A percentile compares a stretch with the other conserved stretches of the same genome.
phyloP scores from a whole-genome alignment of 805 yeast genomes.

The Teunomyces stri region DNA sequence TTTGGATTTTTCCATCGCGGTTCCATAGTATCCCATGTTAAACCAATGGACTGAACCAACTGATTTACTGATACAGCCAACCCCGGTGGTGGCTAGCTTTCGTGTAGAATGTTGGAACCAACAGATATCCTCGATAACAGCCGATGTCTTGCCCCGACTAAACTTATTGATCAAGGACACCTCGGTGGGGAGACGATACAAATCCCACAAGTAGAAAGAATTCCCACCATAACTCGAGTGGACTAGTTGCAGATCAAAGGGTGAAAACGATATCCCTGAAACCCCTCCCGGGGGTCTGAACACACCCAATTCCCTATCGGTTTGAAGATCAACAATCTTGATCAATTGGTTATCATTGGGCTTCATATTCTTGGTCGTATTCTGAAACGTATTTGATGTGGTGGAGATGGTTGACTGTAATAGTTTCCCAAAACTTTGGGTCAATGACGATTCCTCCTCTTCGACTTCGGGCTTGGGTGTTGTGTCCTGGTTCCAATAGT shows the following conservation, averaged over 20 bases:
- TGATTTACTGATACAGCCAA: slow-evolving; percentile 51
- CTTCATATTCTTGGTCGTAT: slow-evolving; percentile 16
- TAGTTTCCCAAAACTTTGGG: slow-evolving; percentile 31
- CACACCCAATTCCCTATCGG: slow-evolving; percentile 34
- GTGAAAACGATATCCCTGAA: slow-evolving; percentile 58
- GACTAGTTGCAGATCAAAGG: slow-evolving; percentile 56
- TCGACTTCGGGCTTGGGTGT: slow-evolving; percentile 6
- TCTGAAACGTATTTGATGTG: slow-evolving; percentile 24
- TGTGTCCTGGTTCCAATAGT: slow-evolving; percentile 27
- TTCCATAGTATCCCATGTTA: slow-evolving; percentile 38
- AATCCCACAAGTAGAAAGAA: slow-evolving; percentile 62
- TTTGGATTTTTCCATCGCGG: slow-evolving; percentile 20
- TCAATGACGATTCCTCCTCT: slow-evolving; percentile 19
- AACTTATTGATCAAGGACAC: slow-evolving; percentile 57
- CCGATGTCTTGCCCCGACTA: slow-evolving; percentile 60
- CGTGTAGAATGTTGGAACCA: slow-evolving; percentile 41
- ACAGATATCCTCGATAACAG: slow-evolving; percentile 46
- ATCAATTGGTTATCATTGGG: slow-evolving; percentile 38
- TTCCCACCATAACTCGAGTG: slow-evolving; percentile 61
- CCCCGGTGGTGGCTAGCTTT: slow-evolving; percentile 30
- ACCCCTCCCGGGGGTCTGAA: slow-evolving; percentile 65
- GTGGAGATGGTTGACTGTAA: slow-evolving; percentile 33
- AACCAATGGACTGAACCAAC: slow-evolving; percentile 67
- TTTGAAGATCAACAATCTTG: slow-evolving; percentile 47
- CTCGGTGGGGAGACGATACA: slow-evolving; percentile 48